Conservation (phyloP, 345 rosid species). For the Syzygium jambos region DNA sequence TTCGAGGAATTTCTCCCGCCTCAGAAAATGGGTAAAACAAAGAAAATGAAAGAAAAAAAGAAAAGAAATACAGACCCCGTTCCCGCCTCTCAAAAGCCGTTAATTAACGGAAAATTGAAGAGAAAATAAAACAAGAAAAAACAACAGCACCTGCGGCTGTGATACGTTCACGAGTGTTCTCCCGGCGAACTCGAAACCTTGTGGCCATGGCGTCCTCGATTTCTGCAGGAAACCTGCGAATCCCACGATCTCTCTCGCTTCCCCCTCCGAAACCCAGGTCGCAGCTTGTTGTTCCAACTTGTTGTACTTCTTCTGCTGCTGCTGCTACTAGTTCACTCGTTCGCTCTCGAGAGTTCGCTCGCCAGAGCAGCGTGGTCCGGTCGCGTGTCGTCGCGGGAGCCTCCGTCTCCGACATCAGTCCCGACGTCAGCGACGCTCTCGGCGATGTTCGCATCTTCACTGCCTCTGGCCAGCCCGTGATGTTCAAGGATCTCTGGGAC, state of each 20-base stretch:
- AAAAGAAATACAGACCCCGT: not conserved
- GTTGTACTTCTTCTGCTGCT: not conserved
- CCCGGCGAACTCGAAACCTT: not conserved
- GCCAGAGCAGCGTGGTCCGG: not conserved
- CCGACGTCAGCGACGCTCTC: conserved; percentile 32
- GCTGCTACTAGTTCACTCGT: not conserved
- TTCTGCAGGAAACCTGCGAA: conserved; percentile 7
- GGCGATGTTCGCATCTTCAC: conserved; percentile 57
- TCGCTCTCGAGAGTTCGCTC: not conserved
- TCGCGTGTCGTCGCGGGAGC: conserved; percentile 23
- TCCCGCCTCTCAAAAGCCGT: not conserved
- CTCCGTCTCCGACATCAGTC: conserved; percentile 15
- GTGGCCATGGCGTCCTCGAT: conserved; percentile 9
- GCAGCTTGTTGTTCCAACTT: not conserved
- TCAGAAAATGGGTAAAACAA: not conserved
- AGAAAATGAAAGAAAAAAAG: not conserved
- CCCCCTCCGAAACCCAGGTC: not conserved
- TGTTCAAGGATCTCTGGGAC: conserved; percentile 77
- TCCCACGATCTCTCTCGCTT: not conserved
- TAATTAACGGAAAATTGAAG: not conserved
- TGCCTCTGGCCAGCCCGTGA: conserved; percentile 46
- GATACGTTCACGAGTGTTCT: not conserved
- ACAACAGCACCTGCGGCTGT: not conserved
- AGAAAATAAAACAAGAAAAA: not conserved
- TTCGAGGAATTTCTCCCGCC: not conserved